phyloP scores from a whole-genome alignment of 108 stramenopile species.

The Cyclotella cryptica region DNA sequence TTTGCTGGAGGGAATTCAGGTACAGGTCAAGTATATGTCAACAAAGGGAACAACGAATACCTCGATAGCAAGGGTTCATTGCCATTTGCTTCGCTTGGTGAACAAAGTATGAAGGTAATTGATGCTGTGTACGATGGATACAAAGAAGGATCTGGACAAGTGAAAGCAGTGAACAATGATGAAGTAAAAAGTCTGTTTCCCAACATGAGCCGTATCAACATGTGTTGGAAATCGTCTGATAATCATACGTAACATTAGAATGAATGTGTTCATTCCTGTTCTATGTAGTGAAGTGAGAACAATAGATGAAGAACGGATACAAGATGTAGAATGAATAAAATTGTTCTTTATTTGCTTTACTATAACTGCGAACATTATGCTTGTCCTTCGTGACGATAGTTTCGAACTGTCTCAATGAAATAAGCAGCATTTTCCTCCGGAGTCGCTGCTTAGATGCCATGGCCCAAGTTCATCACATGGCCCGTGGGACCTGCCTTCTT shows the following conservation, averaged over 20 bases:
- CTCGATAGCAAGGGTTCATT: conserved; percentile 45
- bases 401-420: conserved; percentile 96
- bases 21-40: conserved; percentile 47
- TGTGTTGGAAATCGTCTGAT: conserved; percentile 32
- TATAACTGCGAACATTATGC: conserved; percentile 1
- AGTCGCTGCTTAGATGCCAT: conserved; percentile 97
- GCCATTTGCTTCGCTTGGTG: conserved; percentile 45
- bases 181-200: conserved; percentile 48
- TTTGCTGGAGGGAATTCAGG: conserved; percentile 49
- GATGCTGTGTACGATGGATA: conserved; percentile 39
- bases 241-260: background rate
- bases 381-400: conserved; percentile 82
- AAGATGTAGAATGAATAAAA: background rate
- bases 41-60: conserved; percentile 25
- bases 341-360: background rate
- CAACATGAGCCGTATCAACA: conserved; percentile 52
- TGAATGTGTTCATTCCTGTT: background rate
- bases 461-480: conserved; percentile 99
- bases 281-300: background rate
- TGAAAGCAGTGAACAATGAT: conserved; percentile 43
- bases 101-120: conserved; percentile 41
- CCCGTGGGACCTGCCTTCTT: conserved; percentile 88
- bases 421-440: conserved; percentile 95
- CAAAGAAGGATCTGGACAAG: conserved; percentile 47
- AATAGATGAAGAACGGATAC: background rate